Conservation (phyloP, 2,329 filamentous ascomycete genomes). For the Ploettnerulaceae sp. region DNA sequence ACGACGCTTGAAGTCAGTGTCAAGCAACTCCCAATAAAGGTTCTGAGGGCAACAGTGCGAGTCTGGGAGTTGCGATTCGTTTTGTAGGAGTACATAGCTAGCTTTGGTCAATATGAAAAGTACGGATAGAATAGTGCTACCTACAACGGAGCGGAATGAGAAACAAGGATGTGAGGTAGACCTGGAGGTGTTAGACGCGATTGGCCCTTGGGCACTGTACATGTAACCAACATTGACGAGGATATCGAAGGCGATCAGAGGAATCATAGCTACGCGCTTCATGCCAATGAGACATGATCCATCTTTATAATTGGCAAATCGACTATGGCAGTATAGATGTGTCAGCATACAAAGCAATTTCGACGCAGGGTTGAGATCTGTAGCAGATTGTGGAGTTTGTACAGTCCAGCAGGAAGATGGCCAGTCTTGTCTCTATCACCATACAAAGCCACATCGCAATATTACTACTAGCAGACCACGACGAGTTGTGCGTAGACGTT, state of each 20-base stretch:
- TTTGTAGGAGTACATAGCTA: slow-evolving; percentile 52
- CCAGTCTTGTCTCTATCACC: no score
- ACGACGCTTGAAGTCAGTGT: slow-evolving; percentile 54
- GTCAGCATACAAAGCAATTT: no score
- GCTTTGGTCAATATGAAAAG: slow-evolving; percentile 1
- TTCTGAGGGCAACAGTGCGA: slow-evolving; percentile 50
- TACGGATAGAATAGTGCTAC: slow-evolving; percentile 13
- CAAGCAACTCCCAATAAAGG: slow-evolving; percentile 53
- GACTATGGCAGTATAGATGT: no score
- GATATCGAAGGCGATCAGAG: slow-evolving; percentile 56
- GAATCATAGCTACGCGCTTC: slow-evolving; percentile 52
- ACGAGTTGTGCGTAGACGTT: no score
- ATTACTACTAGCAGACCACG: no score
- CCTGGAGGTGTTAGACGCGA: slow-evolving; percentile 12
- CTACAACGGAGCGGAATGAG: slow-evolving; percentile 53
- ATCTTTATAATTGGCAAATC: slow-evolving; percentile 50
- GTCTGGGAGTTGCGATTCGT: slow-evolving; percentile 42
- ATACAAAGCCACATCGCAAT: no score
- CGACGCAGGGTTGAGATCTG: no score
- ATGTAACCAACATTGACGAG: slow-evolving; percentile 44
- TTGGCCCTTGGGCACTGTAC: not conserved
- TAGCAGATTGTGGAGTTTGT: no score
- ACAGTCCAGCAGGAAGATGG: no score
- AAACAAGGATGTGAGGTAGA: slow-evolving; percentile 60
- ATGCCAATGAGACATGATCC: slow-evolving; percentile 59